Evolutionary conservation across 768 basidiomycete species (phyloP).

Genomic region (Auriscalpium vulgare): DNA sequence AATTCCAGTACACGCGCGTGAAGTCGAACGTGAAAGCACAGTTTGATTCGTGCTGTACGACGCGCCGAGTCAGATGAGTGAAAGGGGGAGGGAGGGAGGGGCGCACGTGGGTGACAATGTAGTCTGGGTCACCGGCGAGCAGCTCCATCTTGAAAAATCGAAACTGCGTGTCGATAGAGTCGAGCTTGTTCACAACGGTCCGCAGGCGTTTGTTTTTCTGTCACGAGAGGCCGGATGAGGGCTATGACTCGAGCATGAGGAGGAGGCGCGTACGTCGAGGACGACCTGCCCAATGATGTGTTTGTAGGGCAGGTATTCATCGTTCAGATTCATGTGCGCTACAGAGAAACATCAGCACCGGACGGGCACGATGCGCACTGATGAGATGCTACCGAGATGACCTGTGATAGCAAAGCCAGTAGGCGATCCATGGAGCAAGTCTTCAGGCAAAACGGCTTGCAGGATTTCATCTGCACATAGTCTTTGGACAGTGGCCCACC

Average conservation of each 20-base stretch:
- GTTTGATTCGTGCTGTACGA: conserved; percentile 64
- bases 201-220: conserved; percentile 82
- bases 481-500: not conserved
- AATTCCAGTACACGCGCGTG: conserved; percentile 96
- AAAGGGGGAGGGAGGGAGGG: not conserved
- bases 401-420: conserved; percentile 83
- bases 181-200: conserved; percentile 94
- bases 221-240: not conserved
- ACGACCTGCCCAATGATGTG: conserved; percentile 86
- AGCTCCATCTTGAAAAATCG: conserved; percentile 97
- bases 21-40: conserved; percentile 94
- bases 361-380: not conserved
- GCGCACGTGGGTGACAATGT: conserved; percentile 79
- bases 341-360: not conserved
- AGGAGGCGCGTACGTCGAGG: conserved; percentile 59
- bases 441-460: conserved; percentile 71
- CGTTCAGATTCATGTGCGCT: conserved; percentile 91
- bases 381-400: conserved; percentile 69
- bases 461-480: conserved; percentile 73
- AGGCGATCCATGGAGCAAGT: conserved; percentile 71
- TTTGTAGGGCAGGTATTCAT: conserved; percentile 89
- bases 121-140: conserved; percentile 84
- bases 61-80: not conserved
- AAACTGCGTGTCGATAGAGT: conserved; percentile 78
- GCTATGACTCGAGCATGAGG: not conserved